These are phyloP conservation scores for Gastrolobium bilobum DNA, from an alignment of 306 rosid genomes.

Conservation along the genomic window DNA sequence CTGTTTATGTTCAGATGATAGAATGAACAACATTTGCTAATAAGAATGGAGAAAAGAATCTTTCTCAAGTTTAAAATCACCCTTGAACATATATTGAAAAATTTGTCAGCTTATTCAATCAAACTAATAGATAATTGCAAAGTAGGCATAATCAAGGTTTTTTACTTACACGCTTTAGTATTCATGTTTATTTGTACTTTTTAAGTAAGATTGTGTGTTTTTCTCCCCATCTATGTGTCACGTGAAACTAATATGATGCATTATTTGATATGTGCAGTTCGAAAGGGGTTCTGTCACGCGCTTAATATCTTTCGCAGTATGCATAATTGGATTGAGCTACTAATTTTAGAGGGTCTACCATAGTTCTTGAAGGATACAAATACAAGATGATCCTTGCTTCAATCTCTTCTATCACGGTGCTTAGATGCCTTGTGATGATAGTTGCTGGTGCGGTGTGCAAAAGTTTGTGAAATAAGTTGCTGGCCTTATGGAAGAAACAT, in stretches of 20 bases:
- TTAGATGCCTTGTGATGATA: neutral
- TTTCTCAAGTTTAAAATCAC: neutral
- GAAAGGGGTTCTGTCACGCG: conserved; percentile 83
- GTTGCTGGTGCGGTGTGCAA: neutral
- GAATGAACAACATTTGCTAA: neutral
- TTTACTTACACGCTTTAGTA: neutral
- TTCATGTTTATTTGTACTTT: neutral
- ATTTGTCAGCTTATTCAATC: neutral
- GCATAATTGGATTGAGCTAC: conserved; percentile 37
- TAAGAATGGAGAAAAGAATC: neutral
- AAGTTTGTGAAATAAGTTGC: conserved; percentile 15
- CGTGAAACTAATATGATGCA: conserved; percentile 20
- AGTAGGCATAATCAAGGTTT: conserved; percentile 18
- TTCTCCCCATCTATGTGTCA: neutral
- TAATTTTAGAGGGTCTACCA: neutral
- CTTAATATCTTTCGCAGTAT: conserved; percentile 43
- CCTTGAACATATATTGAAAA: neutral
- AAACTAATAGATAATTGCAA: neutral
- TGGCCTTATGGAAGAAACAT: neutral
- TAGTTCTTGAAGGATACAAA: conserved; percentile 2
- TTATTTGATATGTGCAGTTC: conserved; percentile 68
- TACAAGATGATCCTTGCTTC: conserved; percentile 15
- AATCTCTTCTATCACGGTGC: neutral
- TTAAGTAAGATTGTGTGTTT: neutral
- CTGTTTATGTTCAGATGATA: neutral